Evolutionary conservation across 352 stramenopile genomes (phyloP), one percentile per base, ranked within the genome.

Genomic region (Peronospora tabacina): DNA sequence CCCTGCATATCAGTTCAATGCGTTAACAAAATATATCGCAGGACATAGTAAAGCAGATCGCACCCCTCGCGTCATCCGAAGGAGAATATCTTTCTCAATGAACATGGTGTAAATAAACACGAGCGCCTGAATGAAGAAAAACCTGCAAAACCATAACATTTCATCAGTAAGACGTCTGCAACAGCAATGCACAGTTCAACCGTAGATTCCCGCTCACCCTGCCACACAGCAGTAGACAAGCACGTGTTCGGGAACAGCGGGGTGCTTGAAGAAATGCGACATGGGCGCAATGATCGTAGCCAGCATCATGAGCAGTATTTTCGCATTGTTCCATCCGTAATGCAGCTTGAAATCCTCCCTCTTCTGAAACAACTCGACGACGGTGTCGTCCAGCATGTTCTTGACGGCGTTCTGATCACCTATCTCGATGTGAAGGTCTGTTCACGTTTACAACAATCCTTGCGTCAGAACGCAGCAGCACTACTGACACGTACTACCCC

Each of bases 381-480:
- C 72, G 13, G 72, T 75, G 52, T 94, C 82, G 55, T 94, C 82
- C 45, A 94, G 61, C 32, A 94, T 68, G 53, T 91, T 91, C 61
- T 90, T 90, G 26, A 94, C 80, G 12, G 80, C 82, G 35, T 87
- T 87, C 50, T 91, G 81, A 64, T 94, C 82, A 7, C 78, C 80
- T 30, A 75, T 85, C 58, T 94, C 81, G 34, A 91, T 80, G 63
- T 90, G 61, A 8, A 70, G 40, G 37, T 75, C 66, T 71, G 40
- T 30, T 26, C 28, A 16, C 26, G 28, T 47, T 19, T 28, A 33
- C 12, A 30, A 39, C n/a, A 38, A 12, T 28, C 38, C 7, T 44
- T 11, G 7, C 35, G 36, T 58, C n/a, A 60, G 40, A 40, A 20
- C 10, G 15, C 44, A 36, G n/a, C n/a, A n/a, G 7, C 7, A 28